Base-by-base conservation (phyloP, 768 basidiomycete species). In the Leccinum barrowsii region DNA sequence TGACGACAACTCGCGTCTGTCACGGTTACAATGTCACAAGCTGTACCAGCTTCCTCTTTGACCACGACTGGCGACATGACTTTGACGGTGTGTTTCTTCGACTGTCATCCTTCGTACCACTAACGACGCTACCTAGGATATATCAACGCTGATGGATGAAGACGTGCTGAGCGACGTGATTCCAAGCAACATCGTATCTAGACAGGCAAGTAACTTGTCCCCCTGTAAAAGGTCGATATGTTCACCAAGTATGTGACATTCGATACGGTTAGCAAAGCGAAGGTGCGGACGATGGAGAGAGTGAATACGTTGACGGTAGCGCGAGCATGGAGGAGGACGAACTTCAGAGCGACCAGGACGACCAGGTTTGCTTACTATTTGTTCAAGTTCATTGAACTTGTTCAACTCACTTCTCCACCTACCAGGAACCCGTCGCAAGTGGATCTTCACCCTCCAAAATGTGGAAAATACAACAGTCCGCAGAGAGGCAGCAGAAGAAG, bases 161-260 rank as follows among this genome's bases (percentile, higher is more conserved):
- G 94, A 95, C 72, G 87, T 92, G 52, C 80, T 97, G 60, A 92
- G 90, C 67, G 94, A 96, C 71, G 84, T 95, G 57, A 86, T 96
- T 7, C 94, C 94, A 2, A 90, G 87, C 71, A 92, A 93, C 70
- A 92, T 95, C 62, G 87, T 94, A 49, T 94, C 92, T 56, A 84
- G 94, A 67, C 89, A 92, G 78, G 92, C 89, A 66, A 58, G 79
- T 70, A 40, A 26, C 12, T 10, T 49, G 13, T 22, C 35, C 50
- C 50, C 54, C 56, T 44, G 32, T 26, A 15, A 17, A 19, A 24
- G 13, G 10, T 63, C 53, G 56, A 54, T n/a, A 55, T 46, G 56
- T 59, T 56, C 24, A 63, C 35, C 55, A 15, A 50, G 37, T 42
- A 37, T 46, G 49, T 61, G 51, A 42, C 52, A 54, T 48, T 58